These are phyloP conservation scores for Talaromyces sp. DNA, from an alignment of 2,329 filamentous ascomycete genomes.

Conservation along the genomic window DNA sequence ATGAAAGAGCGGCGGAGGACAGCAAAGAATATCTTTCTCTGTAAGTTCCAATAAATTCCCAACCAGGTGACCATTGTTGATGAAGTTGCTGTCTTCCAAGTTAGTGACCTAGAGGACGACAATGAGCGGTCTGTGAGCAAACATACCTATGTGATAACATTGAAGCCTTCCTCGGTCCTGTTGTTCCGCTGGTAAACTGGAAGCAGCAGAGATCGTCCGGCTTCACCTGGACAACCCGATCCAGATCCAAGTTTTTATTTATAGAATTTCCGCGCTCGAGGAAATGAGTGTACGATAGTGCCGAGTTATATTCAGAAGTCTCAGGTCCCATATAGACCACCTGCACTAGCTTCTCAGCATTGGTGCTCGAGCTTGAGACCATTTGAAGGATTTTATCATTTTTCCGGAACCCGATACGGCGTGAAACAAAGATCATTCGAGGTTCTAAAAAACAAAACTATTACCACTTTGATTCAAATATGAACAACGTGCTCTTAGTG, in stretches of 20 bases:
- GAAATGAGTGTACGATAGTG: too few relatives aligned
- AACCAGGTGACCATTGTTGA: conserved; percentile 42
- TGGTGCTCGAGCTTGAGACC: too few relatives aligned
- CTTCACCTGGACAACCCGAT: conserved; percentile 34
- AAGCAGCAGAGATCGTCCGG: conserved; percentile 51
- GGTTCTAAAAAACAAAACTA: not conserved
- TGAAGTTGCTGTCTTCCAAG: not conserved
- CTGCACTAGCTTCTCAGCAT: too few relatives aligned
- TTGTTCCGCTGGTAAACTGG: conserved; percentile 66
- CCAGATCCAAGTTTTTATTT: not conserved
- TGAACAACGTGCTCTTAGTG: too few relatives aligned
- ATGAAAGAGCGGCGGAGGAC: conserved; percentile 73
- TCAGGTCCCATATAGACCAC: too few relatives aligned
- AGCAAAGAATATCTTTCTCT: conserved; percentile 63
- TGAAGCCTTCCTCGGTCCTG: conserved; percentile 63
- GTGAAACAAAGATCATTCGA: too few relatives aligned
- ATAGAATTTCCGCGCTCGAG: not conserved
- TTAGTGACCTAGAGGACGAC: too few relatives aligned
- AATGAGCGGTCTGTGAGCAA: too few relatives aligned
- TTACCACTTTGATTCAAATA: too few relatives aligned
- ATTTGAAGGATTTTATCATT: too few relatives aligned
- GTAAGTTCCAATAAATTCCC: conserved; percentile 65
- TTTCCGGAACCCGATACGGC: too few relatives aligned
- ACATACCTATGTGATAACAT: conserved; percentile 64
- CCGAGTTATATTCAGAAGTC: too few relatives aligned